These are phyloP conservation scores for Carex pumila DNA, from an alignment of 176 grass and related monocot species.

Conservation along the genomic window DNA sequence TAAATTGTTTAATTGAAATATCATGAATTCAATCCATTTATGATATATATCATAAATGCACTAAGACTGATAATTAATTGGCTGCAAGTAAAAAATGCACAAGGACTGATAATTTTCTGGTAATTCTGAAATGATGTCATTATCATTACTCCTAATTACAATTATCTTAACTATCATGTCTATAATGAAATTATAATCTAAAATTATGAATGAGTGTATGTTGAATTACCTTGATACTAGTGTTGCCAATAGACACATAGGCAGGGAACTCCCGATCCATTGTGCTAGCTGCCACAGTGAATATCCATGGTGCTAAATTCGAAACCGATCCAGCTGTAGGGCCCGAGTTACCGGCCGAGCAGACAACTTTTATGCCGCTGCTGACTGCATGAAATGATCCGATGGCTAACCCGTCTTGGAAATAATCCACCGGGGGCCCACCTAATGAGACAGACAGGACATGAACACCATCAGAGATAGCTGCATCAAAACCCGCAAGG, in stretches of 20 bases:
- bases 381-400: conserved; percentile 60
- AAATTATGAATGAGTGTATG: neutral
- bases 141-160: neutral
- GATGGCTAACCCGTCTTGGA: conserved; percentile 41
- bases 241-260: conserved; percentile 26
- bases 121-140: neutral
- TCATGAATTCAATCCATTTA: too few species aligned
- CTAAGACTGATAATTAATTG: neutral
- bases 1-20: too few species aligned
- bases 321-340: conserved; percentile 31
- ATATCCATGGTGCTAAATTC: conserved; percentile 56
- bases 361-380: conserved; percentile 50
- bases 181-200: neutral
- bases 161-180: neutral
- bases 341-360: conserved; percentile 56
- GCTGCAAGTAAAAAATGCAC: neutral
- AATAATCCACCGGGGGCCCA: conserved; percentile 17
- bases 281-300: conserved; percentile 56
- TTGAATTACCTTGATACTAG: conserved; percentile 22
- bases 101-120: neutral
- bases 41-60: too few species aligned
- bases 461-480: conserved; percentile 62
- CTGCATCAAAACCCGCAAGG: conserved; percentile 53
- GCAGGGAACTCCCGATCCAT: conserved; percentile 49
- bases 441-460: conserved; percentile 62